phyloP scores from a whole-genome alignment of 2,329 filamentous ascomycete genomes.

The Xylaria hypoxylon region DNA sequence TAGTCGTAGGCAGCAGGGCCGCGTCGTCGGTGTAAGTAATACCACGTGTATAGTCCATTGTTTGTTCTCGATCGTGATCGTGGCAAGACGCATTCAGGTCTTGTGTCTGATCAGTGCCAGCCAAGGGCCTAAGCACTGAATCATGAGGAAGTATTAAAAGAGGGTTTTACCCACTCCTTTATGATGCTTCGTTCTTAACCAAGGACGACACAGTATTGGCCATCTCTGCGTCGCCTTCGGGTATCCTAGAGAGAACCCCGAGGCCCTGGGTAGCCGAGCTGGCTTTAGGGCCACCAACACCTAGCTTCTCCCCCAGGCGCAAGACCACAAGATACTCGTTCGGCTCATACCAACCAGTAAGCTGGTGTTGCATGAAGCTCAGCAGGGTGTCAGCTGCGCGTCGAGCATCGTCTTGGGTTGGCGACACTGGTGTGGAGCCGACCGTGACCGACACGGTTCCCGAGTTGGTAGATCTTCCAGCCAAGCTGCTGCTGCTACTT shows the following conservation, averaged over 20 bases:
- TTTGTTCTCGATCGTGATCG: slow-evolving; percentile 3
- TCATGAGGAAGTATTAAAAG: slow-evolving; percentile 16
- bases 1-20: slow-evolving; percentile 13
- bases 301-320: slow-evolving; percentile 87
- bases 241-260: slow-evolving; percentile 66
- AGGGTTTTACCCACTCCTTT: slow-evolving; percentile 49
- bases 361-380: slow-evolving; percentile 79
- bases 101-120: slow-evolving; percentile 7
- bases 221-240: slow-evolving; percentile 68
- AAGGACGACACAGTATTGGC: slow-evolving; percentile 51
- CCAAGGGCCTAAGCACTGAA: slow-evolving; percentile 11
- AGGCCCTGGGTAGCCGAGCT: slow-evolving; percentile 52
- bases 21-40: background rate
- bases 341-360: slow-evolving; percentile 75
- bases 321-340: slow-evolving; percentile 82
- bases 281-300: slow-evolving; percentile 59
- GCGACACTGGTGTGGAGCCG: slow-evolving; percentile 71
- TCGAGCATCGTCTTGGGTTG: slow-evolving; percentile 86
- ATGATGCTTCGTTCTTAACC: slow-evolving; percentile 52
- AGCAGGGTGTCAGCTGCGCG: slow-evolving; percentile 84
- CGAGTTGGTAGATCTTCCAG: slow-evolving; percentile 54
- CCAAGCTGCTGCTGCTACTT: slow-evolving; percentile 63
- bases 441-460: slow-evolving; percentile 55
- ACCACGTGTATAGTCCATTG: slow-evolving; percentile 8
- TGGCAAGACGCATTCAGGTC: background rate